Conservation (phyloP, 2,329 filamentous ascomycete genomes). For the Xylaria sp. region DNA sequence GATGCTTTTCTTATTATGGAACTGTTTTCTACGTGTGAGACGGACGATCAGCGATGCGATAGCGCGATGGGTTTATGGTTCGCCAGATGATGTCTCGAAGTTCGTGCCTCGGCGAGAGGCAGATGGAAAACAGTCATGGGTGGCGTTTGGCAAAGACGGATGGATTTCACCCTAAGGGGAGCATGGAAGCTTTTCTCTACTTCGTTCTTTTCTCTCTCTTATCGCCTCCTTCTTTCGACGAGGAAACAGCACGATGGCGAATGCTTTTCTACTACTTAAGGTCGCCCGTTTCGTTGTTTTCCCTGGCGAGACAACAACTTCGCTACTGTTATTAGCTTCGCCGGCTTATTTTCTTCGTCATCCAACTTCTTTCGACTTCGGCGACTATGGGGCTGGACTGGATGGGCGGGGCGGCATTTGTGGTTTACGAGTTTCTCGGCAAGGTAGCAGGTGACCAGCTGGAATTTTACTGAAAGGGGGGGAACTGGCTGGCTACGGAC, state of each 20-base stretch:
- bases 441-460: conserved; percentile 2
- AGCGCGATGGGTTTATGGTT: conserved; percentile 11
- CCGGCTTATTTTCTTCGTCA: conserved; percentile 22
- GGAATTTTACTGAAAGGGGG: too few relatives aligned
- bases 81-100: not conserved
- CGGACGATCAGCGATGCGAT: conserved; percentile 6
- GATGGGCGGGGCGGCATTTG: too few relatives aligned
- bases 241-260: conserved; percentile 10
- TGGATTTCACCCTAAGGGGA: conserved; percentile 23
- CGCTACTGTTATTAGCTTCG: conserved; percentile 11
- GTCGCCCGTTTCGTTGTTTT: conserved; percentile 17
- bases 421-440: conserved; percentile 21
- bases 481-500: too few relatives aligned
- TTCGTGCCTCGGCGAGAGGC: conserved; percentile 18
- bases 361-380: conserved; percentile 12
- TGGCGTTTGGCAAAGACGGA: conserved; percentile 30
- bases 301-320: conserved; percentile 25
- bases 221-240: conserved; percentile 16
- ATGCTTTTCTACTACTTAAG: conserved; percentile 14
- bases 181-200: conserved; percentile 17
- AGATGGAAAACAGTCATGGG: conserved; percentile 26
- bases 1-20: conserved; percentile 26
- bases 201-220: conserved; percentile 9
- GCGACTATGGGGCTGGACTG: conserved; percentile 24
- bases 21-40: conserved; percentile 19